Conservation (phyloP, 2,329 filamentous ascomycete species). For the Emergomyces orientalis region DNA sequence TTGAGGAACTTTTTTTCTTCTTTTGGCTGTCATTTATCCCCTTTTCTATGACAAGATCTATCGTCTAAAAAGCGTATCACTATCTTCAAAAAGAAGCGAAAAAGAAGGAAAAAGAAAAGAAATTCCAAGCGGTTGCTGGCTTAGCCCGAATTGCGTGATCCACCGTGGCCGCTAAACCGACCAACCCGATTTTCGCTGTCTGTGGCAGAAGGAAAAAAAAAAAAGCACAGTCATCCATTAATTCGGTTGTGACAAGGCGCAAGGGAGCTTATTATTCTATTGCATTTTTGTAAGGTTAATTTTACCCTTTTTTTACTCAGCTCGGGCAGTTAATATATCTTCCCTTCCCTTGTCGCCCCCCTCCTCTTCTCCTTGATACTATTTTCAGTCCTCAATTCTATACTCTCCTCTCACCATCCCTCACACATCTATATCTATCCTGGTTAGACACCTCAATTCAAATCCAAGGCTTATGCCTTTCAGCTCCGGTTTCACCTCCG, state of each 20-base stretch:
- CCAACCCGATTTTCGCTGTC: background rate
- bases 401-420: background rate
- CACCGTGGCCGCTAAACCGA: background rate
- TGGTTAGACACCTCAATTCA: background rate
- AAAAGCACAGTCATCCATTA: background rate
- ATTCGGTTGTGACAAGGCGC: background rate
- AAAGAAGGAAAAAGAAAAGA: background rate
- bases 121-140: background rate
- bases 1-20: background rate
- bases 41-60: background rate
- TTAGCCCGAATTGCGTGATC: slow-evolving; percentile 6
- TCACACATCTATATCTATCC: background rate
- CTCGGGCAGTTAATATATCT: background rate
- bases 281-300: background rate
- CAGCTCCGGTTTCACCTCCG: background rate
- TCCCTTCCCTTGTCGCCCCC: background rate
- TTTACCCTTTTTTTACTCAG: background rate
- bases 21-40: background rate
- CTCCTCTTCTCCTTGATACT: background rate
- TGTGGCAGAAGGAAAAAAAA: background rate
- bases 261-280: background rate
- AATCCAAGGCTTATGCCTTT: slow-evolving; percentile 5
- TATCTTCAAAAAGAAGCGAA: background rate
- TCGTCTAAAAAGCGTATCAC: background rate
- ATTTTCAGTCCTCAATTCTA: background rate